Percentiles rank a stretch among this genome's conserved stretches.
Evolutionary conservation across 129 eudicot species (phyloP).

Genomic region (Centaurea solstitialis): DNA sequence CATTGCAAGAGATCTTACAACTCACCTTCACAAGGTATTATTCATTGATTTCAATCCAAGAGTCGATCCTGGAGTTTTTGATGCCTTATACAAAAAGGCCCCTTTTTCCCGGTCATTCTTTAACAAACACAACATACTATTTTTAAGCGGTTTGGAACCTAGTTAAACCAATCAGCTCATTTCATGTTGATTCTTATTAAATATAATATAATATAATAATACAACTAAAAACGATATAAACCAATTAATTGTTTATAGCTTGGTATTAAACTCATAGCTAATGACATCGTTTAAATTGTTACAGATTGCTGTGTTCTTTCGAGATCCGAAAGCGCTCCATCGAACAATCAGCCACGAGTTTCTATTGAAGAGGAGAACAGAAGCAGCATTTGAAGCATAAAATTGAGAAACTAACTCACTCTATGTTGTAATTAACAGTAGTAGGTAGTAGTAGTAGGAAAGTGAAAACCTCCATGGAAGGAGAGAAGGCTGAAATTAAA

Average conservation of each 20-base stretch:
- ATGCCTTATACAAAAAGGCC: no score
- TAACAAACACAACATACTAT: no score
- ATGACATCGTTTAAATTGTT: not conserved
- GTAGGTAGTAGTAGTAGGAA: not conserved
- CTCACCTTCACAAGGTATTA: constrained; percentile 42
- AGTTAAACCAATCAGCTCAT: no score
- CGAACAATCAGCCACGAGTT: constrained; percentile 13
- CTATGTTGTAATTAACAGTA: not conserved
- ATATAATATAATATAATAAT: no score
- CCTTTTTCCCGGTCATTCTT: no score
- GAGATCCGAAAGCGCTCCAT: constrained; percentile 60
- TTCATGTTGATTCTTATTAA: no score
- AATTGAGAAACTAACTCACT: not conserved
- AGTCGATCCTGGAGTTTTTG: no score
- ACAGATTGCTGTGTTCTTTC: constrained; percentile 46
- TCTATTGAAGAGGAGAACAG: constrained; percentile 33
- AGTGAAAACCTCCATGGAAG: not conserved
- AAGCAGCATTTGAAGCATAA: constrained; percentile 43
- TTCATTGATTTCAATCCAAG: not conserved
- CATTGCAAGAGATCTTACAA: constrained; percentile 76
- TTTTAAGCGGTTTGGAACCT: no score
- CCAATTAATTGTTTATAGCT: no score
- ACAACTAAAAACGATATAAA: no score
- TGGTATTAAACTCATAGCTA: no score
- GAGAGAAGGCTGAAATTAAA: not conserved